Evolutionary conservation across 257 asterid species (phyloP).

Genomic region (Solanum pinnatisectum): DNA sequence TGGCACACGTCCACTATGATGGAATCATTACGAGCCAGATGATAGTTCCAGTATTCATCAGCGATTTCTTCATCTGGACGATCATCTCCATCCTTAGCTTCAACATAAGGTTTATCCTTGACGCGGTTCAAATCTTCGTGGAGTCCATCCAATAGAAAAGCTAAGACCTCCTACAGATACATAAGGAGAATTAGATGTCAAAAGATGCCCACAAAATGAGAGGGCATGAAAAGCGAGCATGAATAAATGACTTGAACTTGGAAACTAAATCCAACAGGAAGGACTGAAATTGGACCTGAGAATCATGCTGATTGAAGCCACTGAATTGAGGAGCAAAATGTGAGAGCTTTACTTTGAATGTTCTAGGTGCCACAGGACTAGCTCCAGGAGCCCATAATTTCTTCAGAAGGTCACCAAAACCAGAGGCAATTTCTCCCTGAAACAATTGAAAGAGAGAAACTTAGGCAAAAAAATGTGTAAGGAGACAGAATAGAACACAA

Average conservation of each 20-base stretch:
- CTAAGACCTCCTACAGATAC: slow-evolving; percentile 71
- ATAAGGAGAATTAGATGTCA: background rate
- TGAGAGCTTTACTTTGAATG: slow-evolving; percentile 80
- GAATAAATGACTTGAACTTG: background rate
- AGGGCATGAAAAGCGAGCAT: background rate
- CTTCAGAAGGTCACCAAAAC: slow-evolving; percentile 88
- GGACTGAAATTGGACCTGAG: slow-evolving; percentile 57
- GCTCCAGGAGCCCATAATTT: slow-evolving; percentile 97
- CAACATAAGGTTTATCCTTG: slow-evolving; percentile 82
- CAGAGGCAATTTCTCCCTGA: slow-evolving; percentile 95
- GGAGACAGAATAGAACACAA: background rate
- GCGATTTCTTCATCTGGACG: slow-evolving; percentile 89
- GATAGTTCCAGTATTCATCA: slow-evolving; percentile 88
- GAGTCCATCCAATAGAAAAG: slow-evolving; percentile 92
- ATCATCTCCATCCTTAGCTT: slow-evolving; percentile 76
- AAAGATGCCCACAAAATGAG: background rate
- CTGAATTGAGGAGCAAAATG: slow-evolving; percentile 96
- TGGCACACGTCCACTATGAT: slow-evolving; percentile 94
- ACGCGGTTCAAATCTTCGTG: slow-evolving; percentile 99
- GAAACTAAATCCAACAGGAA: background rate
- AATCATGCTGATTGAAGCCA: slow-evolving; percentile 94
- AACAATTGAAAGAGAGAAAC: background rate
- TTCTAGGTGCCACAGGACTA: slow-evolving; percentile 77
- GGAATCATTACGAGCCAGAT: slow-evolving; percentile 95
- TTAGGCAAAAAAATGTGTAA: background rate